Base-by-base conservation (phyloP, 2,329 filamentous ascomycete species). In the Colletotrichum sidae region DNA sequence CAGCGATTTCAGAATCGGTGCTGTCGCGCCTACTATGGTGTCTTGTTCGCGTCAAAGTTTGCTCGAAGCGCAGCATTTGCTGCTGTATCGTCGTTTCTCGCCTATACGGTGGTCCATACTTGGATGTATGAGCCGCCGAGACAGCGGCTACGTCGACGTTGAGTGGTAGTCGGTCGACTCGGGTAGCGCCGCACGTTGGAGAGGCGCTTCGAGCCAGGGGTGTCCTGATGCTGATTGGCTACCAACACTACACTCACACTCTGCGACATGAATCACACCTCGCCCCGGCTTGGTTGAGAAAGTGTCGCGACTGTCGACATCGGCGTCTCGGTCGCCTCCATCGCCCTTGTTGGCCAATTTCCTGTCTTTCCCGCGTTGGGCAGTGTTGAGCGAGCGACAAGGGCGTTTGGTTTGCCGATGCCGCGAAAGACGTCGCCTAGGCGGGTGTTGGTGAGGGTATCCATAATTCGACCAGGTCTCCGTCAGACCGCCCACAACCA, bases 221-320 rank as follows among this genome's bases (percentile, higher is more conserved):
- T 25, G 25, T 25, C 25, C 25, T 25, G 25, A 35, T 50, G 44
- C 55, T 68, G 67, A 68, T 68, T 68, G 65, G 67, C 42, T 51
- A 53, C 39, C 47, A 15, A 50, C 13, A 15, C 45, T 34, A 45
- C 65, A 61, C 46, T 41, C 61, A 61, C 65, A 42, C 52, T 49
- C 52, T 67, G 67, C 67, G 67, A 56, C 65, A 55, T 60, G 42
- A 35, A 65, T 68, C 67, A 68, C 67, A 68, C 60, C 46, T 65
- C 62, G 41, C 58, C 62, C 46, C 46, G 41, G 35, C 39, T 35
- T 44, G 25, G 25, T 25, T 5, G 42, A 8, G 15, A 59, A 25
- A 39, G n/a, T 34, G 25, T 52, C 37, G 45, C 46, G 51, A 58
- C 39, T 45, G 52, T 35, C 34, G 25, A 25, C 25, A 25, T 37